Percentiles rank a stretch among this genome's conserved stretches.
Evolutionary conservation across 2,329 filamentous ascomycete species (phyloP).

Genomic region (Ceratocystis harringtonii): DNA sequence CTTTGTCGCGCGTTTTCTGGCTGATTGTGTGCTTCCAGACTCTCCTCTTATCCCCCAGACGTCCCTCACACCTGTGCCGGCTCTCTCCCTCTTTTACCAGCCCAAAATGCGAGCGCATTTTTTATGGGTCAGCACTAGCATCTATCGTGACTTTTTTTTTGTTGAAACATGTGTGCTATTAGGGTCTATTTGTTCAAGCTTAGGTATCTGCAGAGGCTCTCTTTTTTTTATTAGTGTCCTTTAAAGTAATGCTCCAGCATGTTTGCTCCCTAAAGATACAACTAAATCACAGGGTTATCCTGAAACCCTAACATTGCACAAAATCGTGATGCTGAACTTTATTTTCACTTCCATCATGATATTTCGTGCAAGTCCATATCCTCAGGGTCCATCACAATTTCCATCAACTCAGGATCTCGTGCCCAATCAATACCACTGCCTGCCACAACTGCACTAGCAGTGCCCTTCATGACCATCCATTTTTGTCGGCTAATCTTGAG

Average conservation of each 20-base stretch:
- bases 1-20: slow-evolving; percentile 14
- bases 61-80: slow-evolving; percentile 17
- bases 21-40: slow-evolving; percentile 14
- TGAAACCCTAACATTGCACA: background rate
- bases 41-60: slow-evolving; percentile 18
- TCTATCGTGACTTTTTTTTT: background rate
- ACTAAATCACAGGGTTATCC: no score
- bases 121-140: background rate
- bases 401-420: slow-evolving; percentile 48
- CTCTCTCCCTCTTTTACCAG: slow-evolving; percentile 15
- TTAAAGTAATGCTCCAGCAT: no score
- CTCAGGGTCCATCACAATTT: slow-evolving; percentile 57
- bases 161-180: background rate
- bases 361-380: slow-evolving; percentile 17
- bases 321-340: no score
- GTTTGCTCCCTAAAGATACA: no score
- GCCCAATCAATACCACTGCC: slow-evolving; percentile 77
- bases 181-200: background rate
- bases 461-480: slow-evolving; percentile 63
- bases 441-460: slow-evolving; percentile 62
- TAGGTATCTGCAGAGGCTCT: background rate
- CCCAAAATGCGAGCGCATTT: background rate
- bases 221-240: no score
- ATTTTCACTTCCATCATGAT: background rate
- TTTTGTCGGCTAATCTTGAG: slow-evolving; percentile 47